Evolutionary conservation across 202 grass and related monocot species (phyloP), one percentile per base, ranked within the genome.

Genomic region (Thinopyrum obtusiflorum): DNA sequence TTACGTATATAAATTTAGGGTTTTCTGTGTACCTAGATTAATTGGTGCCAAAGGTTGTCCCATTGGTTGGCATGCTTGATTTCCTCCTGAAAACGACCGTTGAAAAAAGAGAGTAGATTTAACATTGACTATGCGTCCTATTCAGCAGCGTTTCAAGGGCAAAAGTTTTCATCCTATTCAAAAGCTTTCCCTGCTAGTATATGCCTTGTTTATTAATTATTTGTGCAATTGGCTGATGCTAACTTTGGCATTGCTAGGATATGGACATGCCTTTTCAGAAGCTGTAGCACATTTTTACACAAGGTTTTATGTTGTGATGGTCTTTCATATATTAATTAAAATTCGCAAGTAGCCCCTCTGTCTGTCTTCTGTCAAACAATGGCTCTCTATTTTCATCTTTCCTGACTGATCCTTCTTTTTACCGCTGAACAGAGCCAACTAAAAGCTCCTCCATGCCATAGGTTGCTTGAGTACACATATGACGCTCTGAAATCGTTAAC

Each of bases 401-500:
- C 25, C 73, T n/a, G 3, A 37, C 37, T 80, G 55, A 77, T 86
- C 2, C 73, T 21, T 74, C 20, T 75, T 87, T n/a, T 14, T 80
- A 44, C 46, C 12, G 18, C 73, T 77, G 31, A 85, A 85, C 2
- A 76, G n/a, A 63, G 78, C 36, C 47, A 39, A 80, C 37, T 42
- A 65, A 12, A 26, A 73, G 11, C 46, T 86, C 73, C 13, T 71
- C 18, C 18, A 11, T 51, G 47, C 65, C 82, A 55, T 84, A 98
- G 91, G 91, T 68, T 92, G 68, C 88, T 95, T 33, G 91, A 91
- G 65, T 84, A 68, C 79, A 94, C 91, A 13, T 88, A 94, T 29
- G 93, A 98, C 26, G 84, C 93, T 83, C 59, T 98, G 17, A 84
- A 82, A 88, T 94, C 89, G 73, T 92, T 93, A 80, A 89, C 79